Percentiles rank a stretch among this genome's conserved stretches.
phyloP scores from a whole-genome alignment of 495 filamentous ascomycete species.

The Podospora conica region DNA sequence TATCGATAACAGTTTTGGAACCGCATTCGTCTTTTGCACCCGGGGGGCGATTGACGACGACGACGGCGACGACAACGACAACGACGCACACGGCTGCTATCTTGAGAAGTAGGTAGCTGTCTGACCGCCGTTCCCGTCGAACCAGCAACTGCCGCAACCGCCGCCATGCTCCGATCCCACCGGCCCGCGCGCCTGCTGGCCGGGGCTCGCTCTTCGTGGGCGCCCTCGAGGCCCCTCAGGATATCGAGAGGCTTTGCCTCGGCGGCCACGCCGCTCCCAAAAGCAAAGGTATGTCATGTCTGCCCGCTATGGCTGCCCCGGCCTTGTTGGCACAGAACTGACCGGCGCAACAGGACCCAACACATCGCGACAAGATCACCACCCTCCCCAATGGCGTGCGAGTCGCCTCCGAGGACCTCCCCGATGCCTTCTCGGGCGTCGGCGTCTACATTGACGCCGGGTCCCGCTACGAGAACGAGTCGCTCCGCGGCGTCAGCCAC shows the following conservation, averaged over 20 bases:
- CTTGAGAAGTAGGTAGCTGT: no score
- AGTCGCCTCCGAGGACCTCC: constrained; percentile 91
- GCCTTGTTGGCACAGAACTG: neutral
- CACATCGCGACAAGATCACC: constrained; percentile 81
- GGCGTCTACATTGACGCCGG: constrained; percentile 97
- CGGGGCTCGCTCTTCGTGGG: constrained; percentile 16
- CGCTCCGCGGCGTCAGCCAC: constrained; percentile 84
- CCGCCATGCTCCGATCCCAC: constrained; percentile 25
- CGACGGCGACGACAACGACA: neutral
- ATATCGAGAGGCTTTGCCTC: constrained; percentile 11
- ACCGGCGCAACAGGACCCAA: constrained; percentile 60
- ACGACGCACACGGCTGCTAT: neutral
- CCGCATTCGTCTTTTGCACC: neutral
- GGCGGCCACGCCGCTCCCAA: constrained; percentile 4
- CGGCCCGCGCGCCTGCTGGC: constrained; percentile 21
- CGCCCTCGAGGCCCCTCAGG: neutral
- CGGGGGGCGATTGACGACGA: neutral
- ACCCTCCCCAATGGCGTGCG: constrained; percentile 89
- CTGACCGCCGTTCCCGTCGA: neutral
- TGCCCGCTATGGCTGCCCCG: constrained; percentile 4
- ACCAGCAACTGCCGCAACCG: neutral
- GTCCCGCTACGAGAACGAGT: constrained; percentile 85
- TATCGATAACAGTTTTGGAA: neutral
- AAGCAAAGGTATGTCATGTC: constrained; percentile 9
- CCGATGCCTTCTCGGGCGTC: constrained; percentile 90